These are phyloP conservation scores for Peribolospora baueri DNA, from an alignment of 768 basidiomycete genomes.

Conservation along the genomic window DNA sequence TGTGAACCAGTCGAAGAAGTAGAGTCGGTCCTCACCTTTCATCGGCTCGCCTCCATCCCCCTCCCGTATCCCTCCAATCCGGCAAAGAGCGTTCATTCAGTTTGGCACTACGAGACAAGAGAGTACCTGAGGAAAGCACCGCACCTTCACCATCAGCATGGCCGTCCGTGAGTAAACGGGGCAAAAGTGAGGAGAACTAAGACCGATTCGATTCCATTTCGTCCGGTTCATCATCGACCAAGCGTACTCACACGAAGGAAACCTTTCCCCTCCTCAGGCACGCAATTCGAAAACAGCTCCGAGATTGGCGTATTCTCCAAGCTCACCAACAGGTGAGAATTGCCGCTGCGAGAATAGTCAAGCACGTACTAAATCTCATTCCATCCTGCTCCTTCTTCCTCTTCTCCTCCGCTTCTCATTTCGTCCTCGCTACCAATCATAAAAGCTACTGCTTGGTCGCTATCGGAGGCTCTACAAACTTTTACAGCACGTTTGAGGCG, in stretches of 20 bases:
- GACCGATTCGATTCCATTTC: too few species aligned
- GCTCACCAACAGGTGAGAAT: constrained; percentile 49
- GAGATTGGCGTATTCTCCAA: constrained; percentile 95
- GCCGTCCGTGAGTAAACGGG: constrained; percentile 33
- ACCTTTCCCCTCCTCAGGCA: constrained; percentile 27
- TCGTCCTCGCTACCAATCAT: not conserved
- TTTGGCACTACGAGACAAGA: too few species aligned
- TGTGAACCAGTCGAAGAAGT: too few species aligned
- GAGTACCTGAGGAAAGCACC: too few species aligned
- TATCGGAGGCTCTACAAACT: constrained; percentile 79
- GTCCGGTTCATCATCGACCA: too few species aligned
- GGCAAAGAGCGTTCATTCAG: too few species aligned
- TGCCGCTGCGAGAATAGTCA: too few species aligned
- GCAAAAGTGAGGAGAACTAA: too few species aligned
- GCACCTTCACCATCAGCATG: constrained; percentile 22
- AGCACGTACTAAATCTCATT: not conserved
- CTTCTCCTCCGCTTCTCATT: not conserved
- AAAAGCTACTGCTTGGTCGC: constrained; percentile 79
- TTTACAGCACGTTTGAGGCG: constrained; percentile 90
- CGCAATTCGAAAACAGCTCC: constrained; percentile 81
- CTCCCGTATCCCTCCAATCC: too few species aligned
- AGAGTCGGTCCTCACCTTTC: too few species aligned
- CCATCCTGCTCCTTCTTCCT: not conserved
- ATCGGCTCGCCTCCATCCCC: too few species aligned
- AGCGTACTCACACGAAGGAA: too few species aligned